These are phyloP conservation scores for Colletotrichum liriopes DNA, from an alignment of 2,329 filamentous ascomycete genomes.

Conservation along the genomic window DNA sequence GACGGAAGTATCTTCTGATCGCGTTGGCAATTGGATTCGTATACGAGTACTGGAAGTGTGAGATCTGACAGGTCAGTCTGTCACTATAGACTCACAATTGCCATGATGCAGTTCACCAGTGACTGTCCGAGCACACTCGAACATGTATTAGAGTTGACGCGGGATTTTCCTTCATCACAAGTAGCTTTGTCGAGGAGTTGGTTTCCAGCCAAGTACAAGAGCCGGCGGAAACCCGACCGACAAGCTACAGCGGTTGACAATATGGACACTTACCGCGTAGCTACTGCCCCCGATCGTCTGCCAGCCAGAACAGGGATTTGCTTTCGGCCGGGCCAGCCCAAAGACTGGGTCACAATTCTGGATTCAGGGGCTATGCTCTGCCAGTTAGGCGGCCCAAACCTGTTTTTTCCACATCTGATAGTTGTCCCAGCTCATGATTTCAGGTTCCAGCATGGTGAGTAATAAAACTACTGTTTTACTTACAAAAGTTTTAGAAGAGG, in stretches of 20 bases:
- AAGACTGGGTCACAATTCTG: neutral
- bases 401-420: neutral
- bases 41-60: neutral
- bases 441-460: neutral
- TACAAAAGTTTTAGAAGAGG: too few species aligned
- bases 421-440: neutral
- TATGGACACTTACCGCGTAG: neutral
- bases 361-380: neutral
- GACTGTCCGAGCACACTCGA: neutral
- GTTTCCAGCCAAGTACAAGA: too few species aligned
- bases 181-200: neutral
- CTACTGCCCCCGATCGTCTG: too few species aligned
- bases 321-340: neutral
- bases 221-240: neutral
- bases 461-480: neutral
- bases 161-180: too few species aligned
- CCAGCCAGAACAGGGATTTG: neutral
- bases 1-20: neutral
- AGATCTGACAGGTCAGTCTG: neutral
- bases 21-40: too few species aligned
- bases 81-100: neutral
- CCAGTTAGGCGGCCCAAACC: neutral
- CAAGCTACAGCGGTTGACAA: neutral
- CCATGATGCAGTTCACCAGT: neutral
- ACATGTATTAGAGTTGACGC: neutral